A percentile compares a stretch with the other conserved stretches of the same genome.
Evolutionary conservation across 75 land plant species (phyloP).

Genomic region (Larix kaempferi): DNA sequence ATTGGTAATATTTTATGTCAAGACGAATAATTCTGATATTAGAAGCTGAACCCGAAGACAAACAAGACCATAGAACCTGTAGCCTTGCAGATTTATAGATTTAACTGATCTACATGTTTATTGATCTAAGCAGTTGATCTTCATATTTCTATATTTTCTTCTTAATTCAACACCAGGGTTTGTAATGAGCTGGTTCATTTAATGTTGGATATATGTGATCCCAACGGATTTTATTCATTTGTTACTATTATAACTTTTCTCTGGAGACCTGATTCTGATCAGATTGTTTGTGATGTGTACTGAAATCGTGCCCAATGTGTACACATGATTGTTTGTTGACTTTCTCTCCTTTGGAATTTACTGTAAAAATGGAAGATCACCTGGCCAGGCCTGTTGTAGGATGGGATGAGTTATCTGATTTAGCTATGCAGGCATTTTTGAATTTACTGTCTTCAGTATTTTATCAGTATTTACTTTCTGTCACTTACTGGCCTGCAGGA

Average conservation of each 20-base stretch:
- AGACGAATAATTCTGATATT: background rate
- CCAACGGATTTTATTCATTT: background rate
- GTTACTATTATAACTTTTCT: background rate
- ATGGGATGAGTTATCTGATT: background rate
- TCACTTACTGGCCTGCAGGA: slow-evolving; percentile 51
- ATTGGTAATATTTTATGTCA: background rate
- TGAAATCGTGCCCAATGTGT: background rate
- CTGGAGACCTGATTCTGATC: background rate
- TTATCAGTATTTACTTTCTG: background rate
- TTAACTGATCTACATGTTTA: background rate
- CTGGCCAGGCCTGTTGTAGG: too few species aligned
- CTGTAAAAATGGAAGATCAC: background rate
- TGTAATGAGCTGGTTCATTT: background rate
- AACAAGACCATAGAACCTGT: background rate
- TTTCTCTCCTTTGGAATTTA: background rate
- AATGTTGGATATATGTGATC: too few species aligned
- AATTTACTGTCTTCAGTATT: background rate
- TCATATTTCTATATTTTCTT: background rate
- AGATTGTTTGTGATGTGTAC: background rate
- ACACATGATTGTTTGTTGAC: background rate
- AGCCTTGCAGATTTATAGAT: too few species aligned
- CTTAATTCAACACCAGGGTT: background rate
- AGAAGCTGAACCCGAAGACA: background rate
- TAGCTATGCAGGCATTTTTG: background rate
- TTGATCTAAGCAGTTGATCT: background rate